Evolutionary conservation across 805 yeast species (phyloP).

Genomic region (Zygosaccharomyces pseudorouxii): DNA sequence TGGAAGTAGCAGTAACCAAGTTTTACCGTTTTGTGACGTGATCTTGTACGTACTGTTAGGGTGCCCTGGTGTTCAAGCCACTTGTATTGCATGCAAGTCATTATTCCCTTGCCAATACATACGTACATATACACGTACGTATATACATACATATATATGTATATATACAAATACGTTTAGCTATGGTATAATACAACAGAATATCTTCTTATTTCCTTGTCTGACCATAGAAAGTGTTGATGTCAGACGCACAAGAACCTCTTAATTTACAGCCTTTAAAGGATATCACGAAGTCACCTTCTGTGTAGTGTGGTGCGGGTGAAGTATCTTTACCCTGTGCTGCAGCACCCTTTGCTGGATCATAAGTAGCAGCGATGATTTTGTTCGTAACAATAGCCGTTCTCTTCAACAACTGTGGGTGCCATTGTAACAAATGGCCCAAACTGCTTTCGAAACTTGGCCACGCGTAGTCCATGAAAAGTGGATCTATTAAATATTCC

Average conservation of each 20-base stretch:
- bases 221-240: conserved; percentile 21
- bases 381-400: conserved; percentile 68
- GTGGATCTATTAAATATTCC: conserved; percentile 76
- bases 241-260: conserved; percentile 48
- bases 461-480: conserved; percentile 59
- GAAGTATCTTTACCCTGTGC: conserved; percentile 7
- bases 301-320: conserved; percentile 47
- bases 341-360: conserved; percentile 32
- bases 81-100: neutral
- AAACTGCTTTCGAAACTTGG: conserved; percentile 49
- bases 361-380: conserved; percentile 46
- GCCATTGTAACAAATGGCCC: conserved; percentile 93
- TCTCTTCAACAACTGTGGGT: conserved; percentile 70
- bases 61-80: too few relatives aligned
- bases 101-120: neutral
- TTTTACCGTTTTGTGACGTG: too few relatives aligned
- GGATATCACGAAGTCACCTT: conserved; percentile 64
- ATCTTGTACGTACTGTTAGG: too few relatives aligned
- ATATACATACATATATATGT: neutral
- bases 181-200: conserved; percentile 1
- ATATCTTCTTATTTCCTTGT: conserved; percentile 11
- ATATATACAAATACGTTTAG: neutral
- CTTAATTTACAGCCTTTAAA: conserved; percentile 54
- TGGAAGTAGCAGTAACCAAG: too few relatives aligned
- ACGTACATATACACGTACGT: neutral